Evolutionary conservation across 2,329 filamentous ascomycete species (phyloP), one percentile per base, ranked within the genome.

Genomic region (Cordyceps javanica): DNA sequence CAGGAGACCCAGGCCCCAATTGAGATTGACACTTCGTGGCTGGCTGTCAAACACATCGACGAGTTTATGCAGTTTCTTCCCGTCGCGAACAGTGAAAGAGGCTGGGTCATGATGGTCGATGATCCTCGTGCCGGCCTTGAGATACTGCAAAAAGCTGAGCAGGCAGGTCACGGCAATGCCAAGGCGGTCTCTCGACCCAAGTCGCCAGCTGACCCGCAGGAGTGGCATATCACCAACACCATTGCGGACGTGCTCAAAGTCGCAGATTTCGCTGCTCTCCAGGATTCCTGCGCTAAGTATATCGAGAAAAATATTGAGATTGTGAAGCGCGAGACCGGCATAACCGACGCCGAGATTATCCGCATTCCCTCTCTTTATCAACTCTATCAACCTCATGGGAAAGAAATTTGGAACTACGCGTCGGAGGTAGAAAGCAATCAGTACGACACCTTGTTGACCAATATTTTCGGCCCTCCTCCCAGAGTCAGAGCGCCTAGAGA

Each of bases 1-100:
- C 72, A 75, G 50, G 68, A 68, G n/a, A 55, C 67, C 1, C 72
- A 75, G 41, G 61, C 66, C 6, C 70, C 73, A 0, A 56, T 75
- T 3, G 54, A 67, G 0, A 62, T 75, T 0, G 71, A 69, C 23
- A 66, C 64, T 3, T 56, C 32, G 1, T 69, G 66, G 66, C 32
- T 69, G 1, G 28, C 25, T 0, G 62, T 69, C 13, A 64, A 65
- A 5, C 67, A 69, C 21, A 65, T 67, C 0, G 67, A 68, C 34
- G 66, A 69, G 54, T 68, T 66, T n/a, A 28, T 69, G 0, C 67
- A 69, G 21, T 69, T 69, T 19, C 49, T 69, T 0, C 67, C 67
- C 3, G 59, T 58, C 1, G 42, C 64, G 9, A n/a, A n/a, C n/a
- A 68, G 61, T 21, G 50, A 64, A 9, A 66, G 67, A 1, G 42